These are phyloP conservation scores for Vigna hirtella DNA, from an alignment of 306 rosid species.

Conservation along the genomic window DNA sequence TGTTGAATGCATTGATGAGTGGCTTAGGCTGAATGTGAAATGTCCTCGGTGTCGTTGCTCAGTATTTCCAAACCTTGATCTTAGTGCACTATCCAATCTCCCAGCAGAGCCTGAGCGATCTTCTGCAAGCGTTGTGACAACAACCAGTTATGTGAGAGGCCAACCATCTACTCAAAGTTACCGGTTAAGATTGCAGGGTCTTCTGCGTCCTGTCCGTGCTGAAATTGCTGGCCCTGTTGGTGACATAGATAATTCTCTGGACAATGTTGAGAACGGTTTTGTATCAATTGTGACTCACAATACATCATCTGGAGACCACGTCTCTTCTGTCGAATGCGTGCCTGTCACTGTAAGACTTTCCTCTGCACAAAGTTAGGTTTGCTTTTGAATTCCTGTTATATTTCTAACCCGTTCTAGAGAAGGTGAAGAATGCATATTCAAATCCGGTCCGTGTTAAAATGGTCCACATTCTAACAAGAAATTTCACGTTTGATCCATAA, in stretches of 20 bases:
- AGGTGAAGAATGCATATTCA: constrained; percentile 46
- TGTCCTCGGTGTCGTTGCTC: constrained; percentile 99
- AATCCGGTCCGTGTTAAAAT: constrained; percentile 47
- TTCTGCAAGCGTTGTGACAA: constrained; percentile 67
- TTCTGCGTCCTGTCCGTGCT: constrained; percentile 71
- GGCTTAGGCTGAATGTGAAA: constrained; percentile 98
- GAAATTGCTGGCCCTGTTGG: constrained; percentile 61
- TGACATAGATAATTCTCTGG: constrained; percentile 58
- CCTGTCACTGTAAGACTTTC: constrained; percentile 51
- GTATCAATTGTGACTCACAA: constrained; percentile 42
- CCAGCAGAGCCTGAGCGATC: constrained; percentile 83
- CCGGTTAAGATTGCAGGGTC: constrained; percentile 81
- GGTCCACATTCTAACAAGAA: constrained; percentile 55
- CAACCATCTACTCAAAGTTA: constrained; percentile 91
- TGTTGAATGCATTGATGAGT: constrained; percentile 96
- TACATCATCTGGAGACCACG: constrained; percentile 48
- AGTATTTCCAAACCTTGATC: constrained; percentile 98
- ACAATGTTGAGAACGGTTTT: constrained; percentile 66
- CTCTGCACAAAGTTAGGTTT: constrained; percentile 55
- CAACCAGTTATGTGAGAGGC: constrained; percentile 74
- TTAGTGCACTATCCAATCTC: constrained; percentile 94
- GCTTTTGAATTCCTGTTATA: constrained; percentile 45
- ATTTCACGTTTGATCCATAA: constrained; percentile 52
- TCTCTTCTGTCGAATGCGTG: constrained; percentile 45
- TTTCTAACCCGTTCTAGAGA: constrained; percentile 57